Evolutionary conservation across 2,329 filamentous ascomycete genomes (phyloP), one percentile per base, ranked within the genome.

Genomic region (Fusarium subglutinans): DNA sequence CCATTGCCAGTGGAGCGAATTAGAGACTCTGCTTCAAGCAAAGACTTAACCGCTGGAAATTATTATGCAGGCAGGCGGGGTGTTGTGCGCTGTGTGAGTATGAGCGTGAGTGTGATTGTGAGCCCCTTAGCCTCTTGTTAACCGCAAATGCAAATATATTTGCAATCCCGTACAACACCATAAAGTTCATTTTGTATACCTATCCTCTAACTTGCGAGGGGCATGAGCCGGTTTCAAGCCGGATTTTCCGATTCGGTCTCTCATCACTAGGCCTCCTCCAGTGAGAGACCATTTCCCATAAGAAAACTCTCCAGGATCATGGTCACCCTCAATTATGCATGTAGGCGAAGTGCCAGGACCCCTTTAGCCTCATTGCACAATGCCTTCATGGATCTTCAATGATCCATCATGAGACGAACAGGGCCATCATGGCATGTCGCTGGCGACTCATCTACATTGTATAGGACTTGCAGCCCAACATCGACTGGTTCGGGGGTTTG

Each of bases 331-430:
- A 24, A 50, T 58, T 58, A 58, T 58, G 55, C 56, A 59, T 38
- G 56, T 58, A 58, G 43, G 33, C 56, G 43, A 37, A 51, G 43
- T 38, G 33, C 24, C 43, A 59, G 56, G 56, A 22, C 57, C 56
- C 45, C 57, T 41, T 60, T 60, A 60, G 57, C 55, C 57, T 64
- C 28, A 38, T 54, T 35, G 45, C 63, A 13, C 41, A 74, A 63
- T 57, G 41, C 47, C 61, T 65, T 33, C 58, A 69, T 65, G 63
- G 56, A 70, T 47, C 37, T 72, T 64, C 47, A 45, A 72, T 38
- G 38, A 63, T 65, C 45, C 57, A 74, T 74, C 72, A 74, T 74
- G 72, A 67, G 50, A 69, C 37, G 63, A 37, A 30, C n/a, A 66
- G 38, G 40, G 37, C 43, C 72, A 74, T 74, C 72, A 74, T 74